Evolutionary conservation across 768 basidiomycete species (phyloP).

Genomic region (Serendipita indica): DNA sequence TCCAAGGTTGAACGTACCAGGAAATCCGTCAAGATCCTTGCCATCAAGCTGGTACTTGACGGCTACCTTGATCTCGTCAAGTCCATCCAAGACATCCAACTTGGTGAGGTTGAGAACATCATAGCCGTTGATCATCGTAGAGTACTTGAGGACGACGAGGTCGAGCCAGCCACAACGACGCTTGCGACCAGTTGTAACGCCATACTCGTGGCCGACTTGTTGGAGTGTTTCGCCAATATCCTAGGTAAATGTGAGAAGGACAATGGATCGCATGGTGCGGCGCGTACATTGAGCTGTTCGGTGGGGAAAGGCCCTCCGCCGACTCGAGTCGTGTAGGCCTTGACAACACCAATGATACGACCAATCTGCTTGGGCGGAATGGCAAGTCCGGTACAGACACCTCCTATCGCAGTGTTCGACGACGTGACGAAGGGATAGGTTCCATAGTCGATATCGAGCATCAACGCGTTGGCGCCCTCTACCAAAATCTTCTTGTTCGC

Average conservation of each 20-base stretch:
- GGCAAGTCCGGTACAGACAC: slow-evolving; percentile 94
- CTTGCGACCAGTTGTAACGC: slow-evolving; percentile 81
- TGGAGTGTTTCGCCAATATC: slow-evolving; percentile 75
- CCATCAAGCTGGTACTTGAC: slow-evolving; percentile 68
- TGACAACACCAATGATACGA: slow-evolving; percentile 83
- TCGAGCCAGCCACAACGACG: slow-evolving; percentile 97
- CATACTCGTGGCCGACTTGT: slow-evolving; percentile 85
- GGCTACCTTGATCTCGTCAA: slow-evolving; percentile 78
- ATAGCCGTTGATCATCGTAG: slow-evolving; percentile 89
- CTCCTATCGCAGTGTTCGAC: slow-evolving; percentile 83
- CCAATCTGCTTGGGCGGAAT: slow-evolving; percentile 83
- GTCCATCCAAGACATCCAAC: slow-evolving; percentile 76
- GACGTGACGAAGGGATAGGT: slow-evolving; percentile 98
- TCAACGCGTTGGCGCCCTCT: slow-evolving; percentile 95
- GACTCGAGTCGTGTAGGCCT: slow-evolving; percentile 96
- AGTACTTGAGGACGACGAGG: slow-evolving; percentile 86
- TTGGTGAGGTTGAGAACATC: slow-evolving; percentile 89
- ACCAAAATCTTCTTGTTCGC: slow-evolving; percentile 72
- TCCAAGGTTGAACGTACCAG: slow-evolving; percentile 38
- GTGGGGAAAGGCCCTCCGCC: slow-evolving; percentile 98
- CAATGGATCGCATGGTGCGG: not conserved
- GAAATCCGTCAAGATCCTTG: slow-evolving; percentile 68
- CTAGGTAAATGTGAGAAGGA: slow-evolving; percentile 25
- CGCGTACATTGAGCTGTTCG: slow-evolving; percentile 74
- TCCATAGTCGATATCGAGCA: slow-evolving; percentile 96